Conservation (phyloP, 257 asterid genomes). For the Plantago elongata region DNA sequence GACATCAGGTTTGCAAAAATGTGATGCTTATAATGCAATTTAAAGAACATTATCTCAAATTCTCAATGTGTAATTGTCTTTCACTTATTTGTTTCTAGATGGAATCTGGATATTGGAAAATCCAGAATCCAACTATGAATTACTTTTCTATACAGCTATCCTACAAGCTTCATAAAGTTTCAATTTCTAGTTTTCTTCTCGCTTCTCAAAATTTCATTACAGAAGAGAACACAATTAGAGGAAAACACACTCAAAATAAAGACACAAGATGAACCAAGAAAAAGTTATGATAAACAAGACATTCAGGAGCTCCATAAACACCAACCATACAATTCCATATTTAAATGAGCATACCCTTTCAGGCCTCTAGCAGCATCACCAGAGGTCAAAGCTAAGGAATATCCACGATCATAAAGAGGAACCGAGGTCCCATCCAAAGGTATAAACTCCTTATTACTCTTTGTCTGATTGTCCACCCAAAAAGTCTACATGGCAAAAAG, state of each 20-base stretch:
- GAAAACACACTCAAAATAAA: neutral
- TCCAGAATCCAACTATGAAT: no score
- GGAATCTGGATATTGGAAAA: no score
- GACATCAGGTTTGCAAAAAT: constrained; percentile 18
- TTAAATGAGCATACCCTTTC: constrained; percentile 50
- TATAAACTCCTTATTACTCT: constrained; percentile 37
- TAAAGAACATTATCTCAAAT: no score
- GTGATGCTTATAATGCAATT: no score
- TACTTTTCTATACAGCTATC: no score
- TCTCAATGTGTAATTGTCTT: no score
- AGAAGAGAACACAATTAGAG: neutral
- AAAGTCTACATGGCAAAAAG: constrained; percentile 52
- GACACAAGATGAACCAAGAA: neutral
- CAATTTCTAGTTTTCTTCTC: no score
- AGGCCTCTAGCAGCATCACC: constrained; percentile 50
- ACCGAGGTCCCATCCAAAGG: constrained; percentile 67
- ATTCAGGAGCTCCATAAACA: neutral
- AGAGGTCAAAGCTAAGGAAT: constrained; percentile 72
- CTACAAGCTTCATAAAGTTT: no score
- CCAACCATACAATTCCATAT: constrained; percentile 14
- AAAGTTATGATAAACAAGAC: neutral
- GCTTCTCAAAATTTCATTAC: no score
- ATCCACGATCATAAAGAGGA: constrained; percentile 94
- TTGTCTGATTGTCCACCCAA: constrained; percentile 72
- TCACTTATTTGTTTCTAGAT: no score